Percentiles rank a stretch among this genome's conserved stretches.
Evolutionary conservation across 768 basidiomycete species (phyloP).

Genomic region (Butyriboletus loyo): DNA sequence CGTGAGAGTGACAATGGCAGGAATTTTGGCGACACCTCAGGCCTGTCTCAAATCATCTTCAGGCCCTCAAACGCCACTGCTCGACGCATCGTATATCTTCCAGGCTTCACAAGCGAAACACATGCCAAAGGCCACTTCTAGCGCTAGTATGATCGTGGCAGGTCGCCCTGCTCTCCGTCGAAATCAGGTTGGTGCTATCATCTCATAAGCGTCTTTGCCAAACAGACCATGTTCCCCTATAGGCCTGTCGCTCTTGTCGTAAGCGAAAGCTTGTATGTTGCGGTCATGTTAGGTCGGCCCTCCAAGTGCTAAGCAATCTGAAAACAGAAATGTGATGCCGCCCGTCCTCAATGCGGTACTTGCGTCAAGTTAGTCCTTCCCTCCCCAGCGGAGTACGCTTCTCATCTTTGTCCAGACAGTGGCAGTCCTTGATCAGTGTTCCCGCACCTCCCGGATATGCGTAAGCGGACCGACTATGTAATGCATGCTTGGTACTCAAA

Average conservation of each 20-base stretch:
- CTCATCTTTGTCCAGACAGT: constrained; percentile 50
- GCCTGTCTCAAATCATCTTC: neutral
- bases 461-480: constrained; percentile 40
- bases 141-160: constrained; percentile 25
- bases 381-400: neutral
- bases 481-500: constrained; percentile 2
- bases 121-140: constrained; percentile 68
- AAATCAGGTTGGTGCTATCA: constrained; percentile 56
- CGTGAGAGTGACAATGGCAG: constrained; percentile 22
- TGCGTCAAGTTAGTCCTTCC: constrained; percentile 68
- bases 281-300: neutral
- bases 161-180: constrained; percentile 67
- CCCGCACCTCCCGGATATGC: constrained; percentile 84
- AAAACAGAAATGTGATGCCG: constrained; percentile 81
- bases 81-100: neutral
- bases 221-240: neutral
- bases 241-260: constrained; percentile 82
- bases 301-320: constrained; percentile 6
- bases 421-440: constrained; percentile 78
- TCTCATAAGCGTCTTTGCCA: constrained; percentile 8
- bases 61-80: constrained; percentile 1
- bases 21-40: neutral
- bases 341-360: constrained; percentile 80
- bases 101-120: constrained; percentile 2
- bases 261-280: constrained; percentile 75